Evolutionary conservation across 768 basidiomycete species (phyloP).

Genomic region (Lactarius vividus): DNA sequence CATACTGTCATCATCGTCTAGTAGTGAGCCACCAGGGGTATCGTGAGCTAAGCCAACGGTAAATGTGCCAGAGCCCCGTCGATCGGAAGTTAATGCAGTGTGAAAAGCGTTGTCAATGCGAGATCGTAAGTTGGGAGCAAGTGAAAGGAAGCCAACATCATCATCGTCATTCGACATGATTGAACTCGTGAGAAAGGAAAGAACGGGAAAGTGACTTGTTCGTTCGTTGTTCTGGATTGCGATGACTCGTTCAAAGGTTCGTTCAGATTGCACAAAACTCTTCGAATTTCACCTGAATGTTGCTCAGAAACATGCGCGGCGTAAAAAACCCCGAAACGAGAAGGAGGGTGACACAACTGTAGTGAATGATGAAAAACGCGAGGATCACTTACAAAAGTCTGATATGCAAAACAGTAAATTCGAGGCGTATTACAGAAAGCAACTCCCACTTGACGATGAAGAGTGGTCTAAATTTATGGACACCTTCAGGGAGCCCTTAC

Average conservation of each 20-base stretch:
- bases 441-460: constrained; percentile 64
- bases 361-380: constrained; percentile 39
- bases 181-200: constrained; percentile 16
- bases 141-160: constrained; percentile 3
- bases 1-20: constrained; percentile 29
- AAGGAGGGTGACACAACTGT: neutral
- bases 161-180: constrained; percentile 3
- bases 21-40: constrained; percentile 38
- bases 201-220: neutral
- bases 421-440: constrained; percentile 66
- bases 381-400: constrained; percentile 52
- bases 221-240: neutral
- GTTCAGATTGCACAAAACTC: neutral
- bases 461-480: constrained; percentile 80
- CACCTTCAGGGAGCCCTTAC: constrained; percentile 66
- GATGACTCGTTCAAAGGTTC: constrained; percentile 23
- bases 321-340: neutral
- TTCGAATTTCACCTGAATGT: neutral
- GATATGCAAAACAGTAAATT: constrained; percentile 74
- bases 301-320: neutral
- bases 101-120: constrained; percentile 23
- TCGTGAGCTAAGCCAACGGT: neutral
- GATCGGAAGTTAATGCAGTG: neutral
- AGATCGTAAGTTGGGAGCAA: neutral
- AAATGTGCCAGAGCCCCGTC: neutral